Base-by-base conservation (phyloP, 2,329 filamentous ascomycete genomes). In the Talaromyces albobiverticillius region DNA sequence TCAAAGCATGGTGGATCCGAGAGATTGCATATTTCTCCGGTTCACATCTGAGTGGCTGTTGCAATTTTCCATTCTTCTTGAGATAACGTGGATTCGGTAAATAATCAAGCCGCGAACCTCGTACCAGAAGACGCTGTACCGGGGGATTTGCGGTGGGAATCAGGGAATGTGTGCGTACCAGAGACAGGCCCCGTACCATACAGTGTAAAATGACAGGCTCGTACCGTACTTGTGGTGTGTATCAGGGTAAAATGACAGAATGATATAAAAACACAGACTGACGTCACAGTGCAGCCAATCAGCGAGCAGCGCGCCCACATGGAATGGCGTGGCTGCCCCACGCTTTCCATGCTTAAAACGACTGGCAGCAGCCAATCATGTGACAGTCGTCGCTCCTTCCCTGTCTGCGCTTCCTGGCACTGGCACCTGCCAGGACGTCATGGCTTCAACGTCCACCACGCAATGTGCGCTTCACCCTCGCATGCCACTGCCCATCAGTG, bases 271-370 rank as follows among this genome's bases (percentile, higher is more conserved):
- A 16, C 3, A 36, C 32, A 40, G n/a, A 13, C 36, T 40, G 36
- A 40, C 36, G 36, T 40, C 42, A 45, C 46, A 4, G 2, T 9
- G 4, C 47, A 50, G 47, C 47, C 47, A 50, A 50, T 50, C 47
- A 50, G 25, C 23, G 46, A 10, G 2, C 6, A 3, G 14, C 11
- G 23, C 46, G 25, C 29, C 36, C 47, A 42, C 36, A 25, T 32
- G 36, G 38, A 29, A n/a, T 11, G 29, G n/a, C 36, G 10, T 42
- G 47, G 47, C 16, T 14, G 9, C 23, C 40, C 47, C 47, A 32
- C 47, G 7, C 23, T 38, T 10, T 9, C 16, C 36, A 16, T 40
- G 36, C 36, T 16, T 11, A 40, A 22, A 13, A 16, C 20, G 20
- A 22, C 36, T 14, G 5, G n/a, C n/a, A 16, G n/a, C 34, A 38